phyloP scores from a whole-genome alignment of 441 rosid species.

The Adansonia madagascariensis region DNA sequence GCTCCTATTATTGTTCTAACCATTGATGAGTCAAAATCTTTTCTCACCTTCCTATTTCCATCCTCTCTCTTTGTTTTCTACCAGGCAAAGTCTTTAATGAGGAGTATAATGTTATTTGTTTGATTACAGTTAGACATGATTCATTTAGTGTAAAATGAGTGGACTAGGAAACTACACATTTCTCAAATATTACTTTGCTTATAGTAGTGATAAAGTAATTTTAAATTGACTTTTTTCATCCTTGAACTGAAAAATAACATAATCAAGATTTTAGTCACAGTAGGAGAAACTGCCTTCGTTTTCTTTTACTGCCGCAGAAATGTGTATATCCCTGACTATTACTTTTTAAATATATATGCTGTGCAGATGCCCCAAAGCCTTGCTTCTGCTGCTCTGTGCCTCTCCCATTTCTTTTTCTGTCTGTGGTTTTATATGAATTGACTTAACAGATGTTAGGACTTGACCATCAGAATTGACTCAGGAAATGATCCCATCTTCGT shows the following conservation, averaged over 20 bases:
- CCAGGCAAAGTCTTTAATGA: conserved; percentile 6
- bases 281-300: not conserved
- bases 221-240: not conserved
- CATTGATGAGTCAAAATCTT: not conserved
- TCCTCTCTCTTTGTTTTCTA: not conserved
- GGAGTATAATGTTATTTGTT: not conserved
- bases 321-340: not conserved
- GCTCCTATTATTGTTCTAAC: not conserved
- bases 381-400: not conserved
- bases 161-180: not conserved
- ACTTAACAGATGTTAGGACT: not conserved
- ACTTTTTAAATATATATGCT: not conserved
- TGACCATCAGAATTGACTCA: not conserved
- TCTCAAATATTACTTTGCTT: not conserved
- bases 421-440: not conserved
- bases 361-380: not conserved
- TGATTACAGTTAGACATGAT: not conserved
- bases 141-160: not conserved
- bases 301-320: not conserved
- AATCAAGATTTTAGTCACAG: not conserved
- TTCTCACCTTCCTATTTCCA: not conserved
- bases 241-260: not conserved
- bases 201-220: not conserved
- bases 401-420: not conserved
- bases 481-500: not conserved